Conservation (phyloP, 176 grass and related monocot species). For the Zoysia japonica region DNA sequence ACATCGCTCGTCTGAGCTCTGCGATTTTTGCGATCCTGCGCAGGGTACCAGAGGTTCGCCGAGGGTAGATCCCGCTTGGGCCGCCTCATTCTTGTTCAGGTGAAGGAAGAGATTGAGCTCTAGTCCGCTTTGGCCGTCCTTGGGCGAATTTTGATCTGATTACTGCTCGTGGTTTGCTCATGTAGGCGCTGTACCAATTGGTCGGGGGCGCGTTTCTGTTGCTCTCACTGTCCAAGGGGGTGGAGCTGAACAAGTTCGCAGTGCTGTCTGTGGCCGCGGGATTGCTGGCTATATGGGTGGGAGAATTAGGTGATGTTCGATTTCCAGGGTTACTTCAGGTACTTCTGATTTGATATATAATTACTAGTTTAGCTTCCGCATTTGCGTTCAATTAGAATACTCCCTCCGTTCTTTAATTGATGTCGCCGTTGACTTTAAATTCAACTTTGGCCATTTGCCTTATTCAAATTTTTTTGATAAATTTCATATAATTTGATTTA, state of each 20-base stretch:
- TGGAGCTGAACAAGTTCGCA: constrained; percentile 57
- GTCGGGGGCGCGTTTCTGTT: constrained; percentile 52
- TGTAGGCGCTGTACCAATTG: constrained; percentile 57
- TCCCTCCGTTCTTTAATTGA: no score
- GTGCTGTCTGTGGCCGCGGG: constrained; percentile 58
- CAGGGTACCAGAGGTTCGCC: constrained; percentile 87
- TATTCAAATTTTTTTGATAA: no score
- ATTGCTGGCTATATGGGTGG: constrained; percentile 68
- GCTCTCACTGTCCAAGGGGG: constrained; percentile 44
- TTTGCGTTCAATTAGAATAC: background rate
- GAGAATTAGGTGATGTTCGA: constrained; percentile 72
- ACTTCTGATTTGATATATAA: background rate
- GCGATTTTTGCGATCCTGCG: constrained; percentile 26
- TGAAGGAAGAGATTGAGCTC: constrained; percentile 5
- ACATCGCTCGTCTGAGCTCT: background rate
- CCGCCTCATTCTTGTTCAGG: constrained; percentile 68
- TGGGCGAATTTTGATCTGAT: constrained; percentile 36
- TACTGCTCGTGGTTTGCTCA: constrained; percentile 23
- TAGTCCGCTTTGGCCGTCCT: background rate
- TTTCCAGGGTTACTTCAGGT: background rate
- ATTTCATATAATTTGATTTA: no score
- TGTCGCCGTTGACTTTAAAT: no score
- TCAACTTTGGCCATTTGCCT: no score
- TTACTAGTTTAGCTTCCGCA: background rate
- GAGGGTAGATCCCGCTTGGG: constrained; percentile 71